Evolutionary conservation across 73 alveolate genomes (phyloP).

Genomic region (Stentor roeselii): DNA sequence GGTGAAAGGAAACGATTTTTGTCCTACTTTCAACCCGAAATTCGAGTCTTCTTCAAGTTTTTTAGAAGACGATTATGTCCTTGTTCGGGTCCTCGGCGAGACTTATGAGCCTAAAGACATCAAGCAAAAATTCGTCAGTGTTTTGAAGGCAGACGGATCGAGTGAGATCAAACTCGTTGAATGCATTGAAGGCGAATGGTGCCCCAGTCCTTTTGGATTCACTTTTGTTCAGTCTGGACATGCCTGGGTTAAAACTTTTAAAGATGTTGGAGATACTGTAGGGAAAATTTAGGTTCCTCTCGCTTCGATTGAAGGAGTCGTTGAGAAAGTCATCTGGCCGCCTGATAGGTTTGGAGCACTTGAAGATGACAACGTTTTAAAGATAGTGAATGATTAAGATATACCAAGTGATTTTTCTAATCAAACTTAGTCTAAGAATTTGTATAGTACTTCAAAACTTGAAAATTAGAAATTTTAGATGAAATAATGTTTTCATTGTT

Average conservation of each 20-base stretch:
- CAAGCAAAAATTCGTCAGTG: neutral
- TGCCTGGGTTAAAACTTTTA: neutral
- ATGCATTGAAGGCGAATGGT: constrained; percentile 26
- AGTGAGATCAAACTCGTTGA: neutral
- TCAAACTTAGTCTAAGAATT: too few species aligned
- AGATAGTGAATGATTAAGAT: too few species aligned
- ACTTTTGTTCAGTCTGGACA: constrained; percentile 9
- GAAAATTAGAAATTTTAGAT: too few species aligned
- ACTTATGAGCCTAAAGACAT: neutral
- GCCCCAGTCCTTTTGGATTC: constrained; percentile 7
- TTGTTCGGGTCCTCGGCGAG: neutral
- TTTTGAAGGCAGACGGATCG: neutral
- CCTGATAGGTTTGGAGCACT: neutral
- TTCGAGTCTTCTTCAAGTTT: constrained; percentile 12
- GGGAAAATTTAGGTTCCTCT: neutral
- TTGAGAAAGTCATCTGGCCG: constrained; percentile 15
- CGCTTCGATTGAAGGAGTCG: neutral
- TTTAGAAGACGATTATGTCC: constrained; percentile 20
- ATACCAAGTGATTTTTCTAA: too few species aligned
- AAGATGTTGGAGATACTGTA: neutral
- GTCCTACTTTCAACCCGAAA: neutral
- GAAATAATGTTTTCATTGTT: too few species aligned
- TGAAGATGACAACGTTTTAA: neutral
- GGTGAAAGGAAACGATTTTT: neutral
- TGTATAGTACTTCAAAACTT: too few species aligned